Conservation (phyloP, 2,329 filamentous ascomycete species). For the Scorias spongiosa region DNA sequence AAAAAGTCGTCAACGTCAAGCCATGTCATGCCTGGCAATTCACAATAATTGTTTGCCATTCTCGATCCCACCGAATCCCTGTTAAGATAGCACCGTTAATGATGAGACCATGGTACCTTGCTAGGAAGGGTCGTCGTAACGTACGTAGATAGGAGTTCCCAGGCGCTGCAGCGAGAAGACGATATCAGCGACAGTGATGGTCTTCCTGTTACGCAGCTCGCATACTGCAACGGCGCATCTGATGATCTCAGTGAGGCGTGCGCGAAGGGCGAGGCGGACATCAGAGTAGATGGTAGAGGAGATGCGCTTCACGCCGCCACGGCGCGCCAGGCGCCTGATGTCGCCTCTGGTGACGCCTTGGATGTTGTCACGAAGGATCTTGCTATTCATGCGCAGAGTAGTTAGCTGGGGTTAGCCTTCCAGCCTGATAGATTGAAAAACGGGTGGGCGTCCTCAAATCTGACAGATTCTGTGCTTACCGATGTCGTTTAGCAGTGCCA, state of each 20-base stretch:
- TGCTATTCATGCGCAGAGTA: conserved; percentile 49
- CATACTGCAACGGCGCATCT: conserved; percentile 1
- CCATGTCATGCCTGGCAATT: too few relatives aligned
- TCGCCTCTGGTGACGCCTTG: conserved; percentile 74
- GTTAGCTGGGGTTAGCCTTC: not conserved
- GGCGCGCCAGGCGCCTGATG: conserved; percentile 49
- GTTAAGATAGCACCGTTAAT: too few relatives aligned
- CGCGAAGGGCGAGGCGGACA: conserved; percentile 35
- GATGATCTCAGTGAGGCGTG: conserved; percentile 25
- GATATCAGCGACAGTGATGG: conserved; percentile 45
- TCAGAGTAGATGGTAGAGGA: conserved; percentile 48
- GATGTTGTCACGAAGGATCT: conserved; percentile 97
- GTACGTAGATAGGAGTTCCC: conserved; percentile 3
- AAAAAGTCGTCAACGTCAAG: too few relatives aligned
- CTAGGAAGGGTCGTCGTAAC: not conserved
- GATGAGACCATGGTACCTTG: too few relatives aligned
- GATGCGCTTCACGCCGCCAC: conserved; percentile 60
- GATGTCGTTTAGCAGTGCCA: conserved; percentile 10
- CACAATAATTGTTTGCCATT: too few relatives aligned
- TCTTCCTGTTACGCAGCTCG: conserved; percentile 44
- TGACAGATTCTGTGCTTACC: conserved; percentile 4
- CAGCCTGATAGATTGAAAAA: not conserved
- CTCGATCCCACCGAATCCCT: too few relatives aligned
- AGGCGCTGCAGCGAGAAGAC: conserved; percentile 1
- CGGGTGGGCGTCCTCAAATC: not conserved